These are phyloP conservation scores for Diaporthe citriasiana DNA, from an alignment of 2,329 filamentous ascomycete species.

Conservation along the genomic window DNA sequence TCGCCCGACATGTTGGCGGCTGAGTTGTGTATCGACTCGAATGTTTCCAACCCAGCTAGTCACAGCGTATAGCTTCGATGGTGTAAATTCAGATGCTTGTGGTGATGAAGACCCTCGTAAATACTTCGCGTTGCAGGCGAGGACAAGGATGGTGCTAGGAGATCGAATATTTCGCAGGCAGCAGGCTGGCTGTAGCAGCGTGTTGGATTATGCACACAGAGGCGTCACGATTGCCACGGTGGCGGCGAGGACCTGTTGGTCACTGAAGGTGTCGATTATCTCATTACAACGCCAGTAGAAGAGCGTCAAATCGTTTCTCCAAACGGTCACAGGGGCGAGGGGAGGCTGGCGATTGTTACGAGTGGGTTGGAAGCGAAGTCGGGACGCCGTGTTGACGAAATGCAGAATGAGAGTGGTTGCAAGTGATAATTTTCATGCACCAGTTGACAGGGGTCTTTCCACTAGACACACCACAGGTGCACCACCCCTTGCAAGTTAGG, in stretches of 20 bases:
- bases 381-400: conserved; percentile 21
- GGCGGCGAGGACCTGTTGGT: conserved; percentile 34
- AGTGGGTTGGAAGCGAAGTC: not conserved
- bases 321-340: not conserved
- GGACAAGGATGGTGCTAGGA: not conserved
- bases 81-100: conserved; percentile 6
- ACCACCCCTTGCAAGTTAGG: not conserved
- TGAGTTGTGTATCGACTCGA: conserved; percentile 6
- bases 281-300: conserved; percentile 38
- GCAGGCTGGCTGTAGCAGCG: conserved; percentile 11
- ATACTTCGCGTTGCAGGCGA: not conserved
- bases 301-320: conserved; percentile 10
- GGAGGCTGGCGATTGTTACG: not conserved
- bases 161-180: not conserved
- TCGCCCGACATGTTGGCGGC: conserved; percentile 75
- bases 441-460: conserved; percentile 7
- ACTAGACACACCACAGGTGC: conserved; percentile 2
- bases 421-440: conserved; percentile 33
- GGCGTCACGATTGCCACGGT: conserved; percentile 31
- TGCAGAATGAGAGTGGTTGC: conserved; percentile 24
- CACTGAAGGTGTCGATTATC: conserved; percentile 40
- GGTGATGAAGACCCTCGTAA: not conserved
- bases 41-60: conserved; percentile 18
- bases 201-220: conserved; percentile 14
- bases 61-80: conserved; percentile 34